phyloP scores from a whole-genome alignment of 129 eudicot genomes.

The Pittosporum tobira region DNA sequence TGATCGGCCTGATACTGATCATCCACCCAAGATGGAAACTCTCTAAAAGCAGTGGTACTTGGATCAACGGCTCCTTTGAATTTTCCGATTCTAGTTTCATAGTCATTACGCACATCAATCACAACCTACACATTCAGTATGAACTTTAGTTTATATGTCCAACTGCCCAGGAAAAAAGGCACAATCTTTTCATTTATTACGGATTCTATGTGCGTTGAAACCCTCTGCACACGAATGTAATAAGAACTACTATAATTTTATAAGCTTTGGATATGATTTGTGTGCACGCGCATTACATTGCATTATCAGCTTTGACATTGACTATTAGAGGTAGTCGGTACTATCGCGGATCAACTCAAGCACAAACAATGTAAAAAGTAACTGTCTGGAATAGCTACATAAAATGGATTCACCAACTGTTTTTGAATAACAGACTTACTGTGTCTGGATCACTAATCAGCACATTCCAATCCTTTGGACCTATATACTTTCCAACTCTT shows the following conservation, averaged over 20 bases:
- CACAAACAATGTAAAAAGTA: not conserved
- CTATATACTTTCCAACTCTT: constrained; percentile 72
- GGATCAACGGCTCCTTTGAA: constrained; percentile 96
- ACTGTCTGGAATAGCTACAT: not conserved
- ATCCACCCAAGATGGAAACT: constrained; percentile 91
- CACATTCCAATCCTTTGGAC: constrained; percentile 80
- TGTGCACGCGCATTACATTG: not conserved
- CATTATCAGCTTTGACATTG: no score
- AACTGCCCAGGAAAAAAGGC: constrained; percentile 4
- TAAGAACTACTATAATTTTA: not conserved
- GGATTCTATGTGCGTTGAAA: not conserved
- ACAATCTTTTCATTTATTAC: not conserved
- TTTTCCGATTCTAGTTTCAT: constrained; percentile 89
- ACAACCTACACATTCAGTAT: constrained; percentile 45
- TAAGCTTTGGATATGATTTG: not conserved
- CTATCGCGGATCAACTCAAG: not conserved
- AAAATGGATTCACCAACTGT: not conserved
- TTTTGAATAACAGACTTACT: constrained; percentile 29
- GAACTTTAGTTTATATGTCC: constrained; percentile 6
- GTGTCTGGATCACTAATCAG: constrained; percentile 86
- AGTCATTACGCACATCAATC: constrained; percentile 89
- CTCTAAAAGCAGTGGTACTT: constrained; percentile 71
- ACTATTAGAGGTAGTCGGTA: no score
- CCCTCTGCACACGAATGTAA: not conserved
- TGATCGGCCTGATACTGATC: constrained; percentile 34